A percentile compares a stretch with the other conserved stretches of the same genome.
Conservation (phyloP, 768 basidiomycete genomes). For the Serendipita sp. region DNA sequence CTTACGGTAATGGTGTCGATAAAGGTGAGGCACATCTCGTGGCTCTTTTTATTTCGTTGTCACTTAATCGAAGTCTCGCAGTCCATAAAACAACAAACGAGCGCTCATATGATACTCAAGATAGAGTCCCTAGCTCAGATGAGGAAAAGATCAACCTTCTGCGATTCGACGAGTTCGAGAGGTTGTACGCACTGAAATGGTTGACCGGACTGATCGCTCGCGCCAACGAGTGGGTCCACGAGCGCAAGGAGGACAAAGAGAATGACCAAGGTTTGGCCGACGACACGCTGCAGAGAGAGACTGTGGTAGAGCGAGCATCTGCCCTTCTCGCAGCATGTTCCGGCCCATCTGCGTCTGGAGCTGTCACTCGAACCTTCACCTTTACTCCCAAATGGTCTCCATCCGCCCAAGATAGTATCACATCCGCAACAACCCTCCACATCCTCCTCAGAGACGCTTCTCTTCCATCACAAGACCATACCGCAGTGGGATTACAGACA, state of each 20-base stretch:
- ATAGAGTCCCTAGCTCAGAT: constrained; percentile 9
- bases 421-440: neutral
- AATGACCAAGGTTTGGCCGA: constrained; percentile 15
- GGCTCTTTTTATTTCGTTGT: neutral
- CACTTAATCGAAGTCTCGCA: neutral
- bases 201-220: constrained; percentile 51
- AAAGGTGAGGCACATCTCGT: neutral
- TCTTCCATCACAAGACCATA: constrained; percentile 48
- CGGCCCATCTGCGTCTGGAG: constrained; percentile 37
- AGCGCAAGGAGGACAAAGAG: constrained; percentile 11
- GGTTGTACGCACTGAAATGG: constrained; percentile 56
- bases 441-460: constrained; percentile 59
- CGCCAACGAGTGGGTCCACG: constrained; percentile 36
- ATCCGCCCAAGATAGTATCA: constrained; percentile 18
- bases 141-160: constrained; percentile 21
- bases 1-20: neutral
- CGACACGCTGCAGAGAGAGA: constrained; percentile 27
- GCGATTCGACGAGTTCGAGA: constrained; percentile 52
- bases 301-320: constrained; percentile 41
- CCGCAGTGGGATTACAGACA: constrained; percentile 68
- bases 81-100: neutral
- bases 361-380: neutral
- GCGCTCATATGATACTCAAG: neutral
- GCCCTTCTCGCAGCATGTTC: constrained; percentile 44
- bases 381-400: constrained; percentile 17